phyloP scores from a whole-genome alignment of 106 monocot genomes.

The Allium fistulosum region DNA sequence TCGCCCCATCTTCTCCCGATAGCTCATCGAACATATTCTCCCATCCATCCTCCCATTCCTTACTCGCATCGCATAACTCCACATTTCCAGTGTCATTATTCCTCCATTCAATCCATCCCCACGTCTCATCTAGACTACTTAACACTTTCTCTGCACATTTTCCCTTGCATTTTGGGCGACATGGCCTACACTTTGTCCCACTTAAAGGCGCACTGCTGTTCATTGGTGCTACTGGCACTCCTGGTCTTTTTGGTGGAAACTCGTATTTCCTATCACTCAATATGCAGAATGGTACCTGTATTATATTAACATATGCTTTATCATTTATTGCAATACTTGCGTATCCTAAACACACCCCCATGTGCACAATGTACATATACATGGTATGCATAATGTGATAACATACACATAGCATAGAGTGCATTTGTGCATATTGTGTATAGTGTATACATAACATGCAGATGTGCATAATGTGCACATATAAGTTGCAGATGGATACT shows the following conservation, averaged over 20 bases:
- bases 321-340: no score
- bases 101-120: slow-evolving; percentile 64
- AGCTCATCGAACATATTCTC: slow-evolving; percentile 35
- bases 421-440: no score
- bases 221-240: slow-evolving; percentile 52
- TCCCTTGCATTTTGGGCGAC: slow-evolving; percentile 23
- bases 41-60: slow-evolving; percentile 48
- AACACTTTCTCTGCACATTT: slow-evolving; percentile 20
- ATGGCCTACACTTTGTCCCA: slow-evolving; percentile 74
- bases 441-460: no score
- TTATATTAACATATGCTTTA: no score
- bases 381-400: no score
- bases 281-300: slow-evolving; percentile 38
- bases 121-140: slow-evolving; percentile 4
- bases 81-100: slow-evolving; percentile 11
- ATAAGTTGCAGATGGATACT: no score
- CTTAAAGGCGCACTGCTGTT: slow-evolving; percentile 37
- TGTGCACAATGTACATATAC: no score
- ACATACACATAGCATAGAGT: no score
- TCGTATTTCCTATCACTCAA: slow-evolving; percentile 42
- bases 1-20: slow-evolving; percentile 32
- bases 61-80: slow-evolving; percentile 46
- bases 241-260: slow-evolving; percentile 15
- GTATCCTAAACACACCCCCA: no score
- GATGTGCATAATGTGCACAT: no score